Evolutionary conservation across 2,329 filamentous ascomycete species (phyloP).

Genomic region (Fusarium sp.): DNA sequence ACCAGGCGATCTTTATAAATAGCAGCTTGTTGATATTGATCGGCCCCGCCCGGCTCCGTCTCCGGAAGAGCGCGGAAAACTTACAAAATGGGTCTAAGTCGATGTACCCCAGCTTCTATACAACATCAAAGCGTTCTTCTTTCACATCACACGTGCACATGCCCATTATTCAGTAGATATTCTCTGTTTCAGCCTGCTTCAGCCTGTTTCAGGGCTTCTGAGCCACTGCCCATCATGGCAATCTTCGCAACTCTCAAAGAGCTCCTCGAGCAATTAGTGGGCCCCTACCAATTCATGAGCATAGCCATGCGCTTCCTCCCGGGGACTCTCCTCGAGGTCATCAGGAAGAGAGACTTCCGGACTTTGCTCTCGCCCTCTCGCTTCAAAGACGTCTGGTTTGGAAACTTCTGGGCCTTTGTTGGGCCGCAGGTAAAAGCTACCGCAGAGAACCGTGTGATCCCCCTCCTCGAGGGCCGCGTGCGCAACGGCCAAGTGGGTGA

Average conservation of each 20-base stretch:
- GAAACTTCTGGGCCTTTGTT: slow-evolving; percentile 65
- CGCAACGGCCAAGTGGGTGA: slow-evolving; percentile 49
- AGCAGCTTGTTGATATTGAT: neutral
- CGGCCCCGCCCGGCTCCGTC: slow-evolving; percentile 28
- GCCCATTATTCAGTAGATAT: no score
- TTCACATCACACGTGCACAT: neutral
- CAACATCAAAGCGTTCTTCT: slow-evolving; percentile 2
- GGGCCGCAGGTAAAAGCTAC: slow-evolving; percentile 60
- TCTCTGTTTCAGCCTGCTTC: neutral
- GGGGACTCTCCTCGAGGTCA: slow-evolving; percentile 56
- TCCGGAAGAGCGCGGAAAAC: slow-evolving; percentile 19
- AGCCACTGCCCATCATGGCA: slow-evolving; percentile 37
- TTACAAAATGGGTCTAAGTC: slow-evolving; percentile 35
- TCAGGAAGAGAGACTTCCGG: slow-evolving; percentile 47
- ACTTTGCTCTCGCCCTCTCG: slow-evolving; percentile 53
- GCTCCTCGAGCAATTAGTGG: slow-evolving; percentile 50
- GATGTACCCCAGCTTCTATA: slow-evolving; percentile 6
- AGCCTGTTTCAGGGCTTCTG: neutral
- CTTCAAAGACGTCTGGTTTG: slow-evolving; percentile 65
- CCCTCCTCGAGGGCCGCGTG: slow-evolving; percentile 63
- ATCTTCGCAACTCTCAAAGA: slow-evolving; percentile 38
- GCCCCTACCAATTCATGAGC: slow-evolving; percentile 64
- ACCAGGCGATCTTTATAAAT: no score
- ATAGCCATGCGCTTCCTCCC: slow-evolving; percentile 61
- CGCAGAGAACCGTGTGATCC: slow-evolving; percentile 56